Conservation (phyloP, 805 yeast genomes). For the Nakazawaea wyomingensis region DNA sequence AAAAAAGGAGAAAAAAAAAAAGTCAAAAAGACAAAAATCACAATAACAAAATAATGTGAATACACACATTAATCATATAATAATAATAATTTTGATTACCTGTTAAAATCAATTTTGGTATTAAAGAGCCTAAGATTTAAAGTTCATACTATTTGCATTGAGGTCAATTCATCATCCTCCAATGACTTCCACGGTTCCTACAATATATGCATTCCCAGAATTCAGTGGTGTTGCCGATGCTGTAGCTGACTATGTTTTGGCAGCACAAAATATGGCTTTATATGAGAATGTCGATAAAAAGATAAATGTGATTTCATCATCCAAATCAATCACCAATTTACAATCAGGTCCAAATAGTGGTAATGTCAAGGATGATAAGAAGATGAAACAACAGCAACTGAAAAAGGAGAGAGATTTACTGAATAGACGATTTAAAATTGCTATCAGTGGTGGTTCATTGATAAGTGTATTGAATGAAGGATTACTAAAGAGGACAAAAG, state of each 20-base stretch:
- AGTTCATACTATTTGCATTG: background rate
- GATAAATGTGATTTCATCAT: constrained; percentile 12
- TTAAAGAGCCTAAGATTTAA: background rate
- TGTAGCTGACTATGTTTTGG: constrained; percentile 89
- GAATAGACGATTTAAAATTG: constrained; percentile 79
- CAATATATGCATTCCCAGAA: constrained; percentile 88
- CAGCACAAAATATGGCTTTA: constrained; percentile 76
- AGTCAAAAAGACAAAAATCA: too few relatives aligned
- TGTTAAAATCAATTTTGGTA: background rate
- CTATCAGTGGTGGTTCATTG: constrained; percentile 89
- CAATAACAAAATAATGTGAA: too few relatives aligned
- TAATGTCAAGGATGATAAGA: constrained; percentile 7
- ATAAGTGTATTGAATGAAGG: constrained; percentile 86
- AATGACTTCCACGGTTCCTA: constrained; percentile 93
- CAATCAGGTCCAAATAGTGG: background rate
- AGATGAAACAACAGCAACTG: constrained; percentile 22
- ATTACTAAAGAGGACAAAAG: constrained; percentile 59
- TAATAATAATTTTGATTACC: background rate
- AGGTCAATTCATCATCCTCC: background rate
- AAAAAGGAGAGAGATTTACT: constrained; percentile 44
- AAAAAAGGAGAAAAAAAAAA: too few relatives aligned
- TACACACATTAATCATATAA: background rate
- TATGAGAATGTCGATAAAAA: constrained; percentile 25
- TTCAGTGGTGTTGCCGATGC: constrained; percentile 91
- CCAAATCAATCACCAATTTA: constrained; percentile 18